Evolutionary conservation across 768 basidiomycete species (phyloP), one percentile per base, ranked within the genome.

Genomic region (Rubroboletus satanas): DNA sequence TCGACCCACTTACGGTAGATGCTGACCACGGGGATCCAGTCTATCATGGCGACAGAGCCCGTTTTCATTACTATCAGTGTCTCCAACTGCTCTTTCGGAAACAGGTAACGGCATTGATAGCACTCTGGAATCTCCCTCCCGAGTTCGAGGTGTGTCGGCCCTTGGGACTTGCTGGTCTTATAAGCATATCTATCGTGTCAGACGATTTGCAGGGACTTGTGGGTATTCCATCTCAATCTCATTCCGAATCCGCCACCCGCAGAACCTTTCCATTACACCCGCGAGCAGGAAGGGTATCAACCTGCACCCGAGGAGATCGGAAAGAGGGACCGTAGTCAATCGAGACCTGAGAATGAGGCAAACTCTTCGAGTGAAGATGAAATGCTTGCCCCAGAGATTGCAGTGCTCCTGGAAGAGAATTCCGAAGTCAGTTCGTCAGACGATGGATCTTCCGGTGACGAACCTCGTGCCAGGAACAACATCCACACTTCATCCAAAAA

Each of bases 41-140:
- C 42, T 95, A 93, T 63, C 87, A 93, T 61, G 93, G 93, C 7
- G 78, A 83, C 15, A 79, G 87, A 54, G 90, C 85, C 14, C 79
- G 84, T 37, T 93, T 80, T 66, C 83, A 88, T 54, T 91, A 90
- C 62, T 88, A 91, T 57, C 87, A 94, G 59, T 90, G 88, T 62
- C 75, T 91, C 35, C 95, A 97, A 69, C 73, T 92, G 1, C 73
- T 97, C 51, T 74, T 96, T 11, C 79, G 93, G 32, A 81, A 85
- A 62, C 93, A 97, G 69, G 73, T 93, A 12, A 74, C 72, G 7
- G 77, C 79, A n/a, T 69, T 93, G 54, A 78, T 66, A 5, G 63
- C 65, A 12, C 60, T 83, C 10, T 93, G 92, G 92, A 67, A 74
- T n/a, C 75, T 94, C 21, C 91, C 91, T 7, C 65, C 75, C 0